These are phyloP conservation scores for Linum tenue DNA, from an alignment of 345 rosid species.

Conservation along the genomic window DNA sequence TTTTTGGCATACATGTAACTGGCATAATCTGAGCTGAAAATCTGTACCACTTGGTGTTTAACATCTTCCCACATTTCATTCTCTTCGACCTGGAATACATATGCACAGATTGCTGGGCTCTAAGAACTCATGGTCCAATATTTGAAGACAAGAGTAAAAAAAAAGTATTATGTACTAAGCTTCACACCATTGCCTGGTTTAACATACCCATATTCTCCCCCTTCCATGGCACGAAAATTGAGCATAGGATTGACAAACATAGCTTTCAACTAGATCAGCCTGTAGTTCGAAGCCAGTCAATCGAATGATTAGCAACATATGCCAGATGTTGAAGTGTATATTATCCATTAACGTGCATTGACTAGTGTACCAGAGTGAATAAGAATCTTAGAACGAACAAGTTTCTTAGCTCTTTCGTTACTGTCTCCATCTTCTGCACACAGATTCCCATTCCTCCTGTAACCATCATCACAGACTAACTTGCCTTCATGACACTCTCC, in stretches of 20 bases:
- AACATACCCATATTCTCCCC: conserved; percentile 60
- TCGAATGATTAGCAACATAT: conserved; percentile 15
- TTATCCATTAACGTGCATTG: background rate
- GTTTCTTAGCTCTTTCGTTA: conserved; percentile 57
- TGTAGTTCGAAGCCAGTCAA: conserved; percentile 26
- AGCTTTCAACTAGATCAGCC: conserved; percentile 48
- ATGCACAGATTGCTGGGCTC: no score
- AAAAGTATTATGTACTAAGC: background rate
- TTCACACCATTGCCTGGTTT: conserved; percentile 1
- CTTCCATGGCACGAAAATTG: conserved; percentile 50
- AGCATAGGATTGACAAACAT: conserved; percentile 54
- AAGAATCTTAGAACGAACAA: conserved; percentile 48
- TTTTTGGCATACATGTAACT: conserved; percentile 34
- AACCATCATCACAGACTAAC: conserved; percentile 62
- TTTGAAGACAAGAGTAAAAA: background rate
- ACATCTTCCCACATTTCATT: conserved; percentile 51
- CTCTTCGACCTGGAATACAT: conserved; percentile 42
- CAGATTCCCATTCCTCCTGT: conserved; percentile 38
- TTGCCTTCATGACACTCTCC: conserved; percentile 62
- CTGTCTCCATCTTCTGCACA: conserved; percentile 79
- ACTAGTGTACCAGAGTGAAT: conserved; percentile 18
- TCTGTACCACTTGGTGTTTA: conserved; percentile 28
- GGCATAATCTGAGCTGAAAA: conserved; percentile 29
- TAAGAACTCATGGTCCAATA: no score
- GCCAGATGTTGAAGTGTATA: background rate